A percentile compares a stretch with the other conserved stretches of the same genome.
These are phyloP conservation scores for Escovopsis sp. DNA, from an alignment of 2,329 filamentous ascomycete genomes.

Conservation along the genomic window DNA sequence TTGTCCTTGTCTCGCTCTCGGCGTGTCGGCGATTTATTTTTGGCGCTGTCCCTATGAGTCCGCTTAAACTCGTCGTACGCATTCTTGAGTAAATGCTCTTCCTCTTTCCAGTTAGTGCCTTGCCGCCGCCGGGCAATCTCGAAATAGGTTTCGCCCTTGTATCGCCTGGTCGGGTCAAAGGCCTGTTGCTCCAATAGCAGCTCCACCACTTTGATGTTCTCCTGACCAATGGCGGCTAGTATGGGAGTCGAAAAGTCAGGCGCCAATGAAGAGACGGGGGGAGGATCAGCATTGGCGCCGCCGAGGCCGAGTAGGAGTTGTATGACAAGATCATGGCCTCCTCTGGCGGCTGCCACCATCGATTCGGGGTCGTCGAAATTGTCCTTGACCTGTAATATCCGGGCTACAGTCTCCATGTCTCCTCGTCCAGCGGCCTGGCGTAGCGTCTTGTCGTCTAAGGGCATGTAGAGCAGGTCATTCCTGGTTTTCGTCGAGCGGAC, in stretches of 20 bases:
- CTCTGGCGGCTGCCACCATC: slow-evolving; percentile 80
- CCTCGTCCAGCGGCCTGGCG: slow-evolving; percentile 45
- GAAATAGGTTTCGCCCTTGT: slow-evolving; percentile 67
- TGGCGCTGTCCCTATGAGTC: slow-evolving; percentile 31
- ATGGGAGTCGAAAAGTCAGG: slow-evolving; percentile 79
- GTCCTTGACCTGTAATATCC: slow-evolving; percentile 46
- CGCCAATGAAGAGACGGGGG: slow-evolving; percentile 42
- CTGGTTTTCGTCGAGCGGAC: slow-evolving; percentile 49
- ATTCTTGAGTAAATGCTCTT: slow-evolving; percentile 65
- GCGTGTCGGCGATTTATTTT: slow-evolving; percentile 35
- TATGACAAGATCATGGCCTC: slow-evolving; percentile 78
- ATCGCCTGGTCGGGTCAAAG: slow-evolving; percentile 72
- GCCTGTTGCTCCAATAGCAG: slow-evolving; percentile 59
- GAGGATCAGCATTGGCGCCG: slow-evolving; percentile 51
- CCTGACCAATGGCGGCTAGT: slow-evolving; percentile 81
- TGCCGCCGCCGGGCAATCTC: slow-evolving; percentile 73
- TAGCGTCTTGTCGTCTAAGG: slow-evolving; percentile 46
- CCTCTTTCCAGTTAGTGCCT: slow-evolving; percentile 82
- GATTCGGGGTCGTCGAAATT: slow-evolving; percentile 63
- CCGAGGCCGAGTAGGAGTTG: slow-evolving; percentile 62
- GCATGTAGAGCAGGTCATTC: slow-evolving; percentile 49
- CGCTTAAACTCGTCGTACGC: slow-evolving; percentile 54
- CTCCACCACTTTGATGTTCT: slow-evolving; percentile 72
- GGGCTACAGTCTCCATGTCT: slow-evolving; percentile 46
- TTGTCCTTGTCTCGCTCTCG: slow-evolving; percentile 26